phyloP scores from a whole-genome alignment of 2,329 filamentous ascomycete species.

The Gnomoniopsis sp. region DNA sequence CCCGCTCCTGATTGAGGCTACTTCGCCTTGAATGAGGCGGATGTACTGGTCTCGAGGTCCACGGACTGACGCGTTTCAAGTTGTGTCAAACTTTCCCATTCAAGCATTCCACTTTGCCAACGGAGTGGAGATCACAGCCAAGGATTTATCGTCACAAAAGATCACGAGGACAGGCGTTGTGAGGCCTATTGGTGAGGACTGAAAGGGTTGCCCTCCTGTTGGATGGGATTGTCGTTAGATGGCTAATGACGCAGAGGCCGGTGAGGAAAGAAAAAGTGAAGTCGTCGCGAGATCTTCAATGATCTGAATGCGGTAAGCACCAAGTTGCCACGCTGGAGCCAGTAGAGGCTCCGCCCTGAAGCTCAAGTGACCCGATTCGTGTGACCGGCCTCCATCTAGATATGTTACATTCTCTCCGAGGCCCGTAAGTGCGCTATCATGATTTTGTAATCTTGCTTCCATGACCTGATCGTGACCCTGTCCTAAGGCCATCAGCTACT shows the following conservation, averaged over 20 bases:
- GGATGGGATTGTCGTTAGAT: not conserved
- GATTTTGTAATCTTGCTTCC: not conserved
- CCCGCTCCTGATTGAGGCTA: not conserved
- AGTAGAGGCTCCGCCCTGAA: not conserved
- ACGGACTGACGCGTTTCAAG: not conserved
- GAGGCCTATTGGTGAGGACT: constrained; percentile 11
- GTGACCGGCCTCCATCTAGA: not conserved
- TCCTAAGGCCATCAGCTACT: constrained; percentile 1
- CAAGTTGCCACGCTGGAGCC: constrained; percentile 1
- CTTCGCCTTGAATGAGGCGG: not conserved
- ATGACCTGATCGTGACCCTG: not conserved
- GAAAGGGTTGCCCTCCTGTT: constrained; percentile 11
- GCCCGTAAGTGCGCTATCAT: not conserved
- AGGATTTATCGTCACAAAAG: not conserved
- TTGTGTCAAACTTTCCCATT: not conserved
- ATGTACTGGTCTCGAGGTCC: not conserved
- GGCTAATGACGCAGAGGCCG: not conserved
- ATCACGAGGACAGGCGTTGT: constrained; percentile 3
- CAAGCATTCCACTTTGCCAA: constrained; percentile 3
- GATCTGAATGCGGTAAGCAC: constrained; percentile 4
- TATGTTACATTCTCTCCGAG: not conserved
- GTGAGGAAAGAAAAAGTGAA: constrained; percentile 3
- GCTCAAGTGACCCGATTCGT: constrained; percentile 9
- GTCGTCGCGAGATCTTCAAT: constrained; percentile 8
- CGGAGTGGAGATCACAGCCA: not conserved